A percentile compares a stretch with the other conserved stretches of the same genome.
Evolutionary conservation across 2,329 filamentous ascomycete species (phyloP).

Genomic region (Microthyrium microscopicum): DNA sequence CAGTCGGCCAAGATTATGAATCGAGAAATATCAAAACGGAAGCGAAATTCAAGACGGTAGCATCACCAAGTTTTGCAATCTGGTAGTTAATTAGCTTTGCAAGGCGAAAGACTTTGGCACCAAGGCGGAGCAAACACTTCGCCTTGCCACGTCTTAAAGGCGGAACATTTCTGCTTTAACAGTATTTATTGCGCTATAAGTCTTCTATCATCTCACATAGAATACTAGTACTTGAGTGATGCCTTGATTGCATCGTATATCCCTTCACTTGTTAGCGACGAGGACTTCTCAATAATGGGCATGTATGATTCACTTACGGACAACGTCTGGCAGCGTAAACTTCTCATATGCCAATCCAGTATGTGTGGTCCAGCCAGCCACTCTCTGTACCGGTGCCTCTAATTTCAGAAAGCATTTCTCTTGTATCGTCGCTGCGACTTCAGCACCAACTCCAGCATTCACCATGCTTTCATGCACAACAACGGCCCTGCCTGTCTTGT

Average conservation of each 20-base stretch:
- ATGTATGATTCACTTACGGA: conserved; percentile 44
- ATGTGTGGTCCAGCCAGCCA: conserved; percentile 83
- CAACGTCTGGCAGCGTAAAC: conserved; percentile 62
- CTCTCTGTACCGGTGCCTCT: conserved; percentile 69
- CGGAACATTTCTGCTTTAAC: too few relatives aligned
- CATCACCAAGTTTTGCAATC: too few relatives aligned
- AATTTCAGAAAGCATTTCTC: conserved; percentile 70
- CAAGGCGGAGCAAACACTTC: too few relatives aligned
- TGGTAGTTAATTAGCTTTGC: too few relatives aligned
- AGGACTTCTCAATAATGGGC: background rate
- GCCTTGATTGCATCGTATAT: conserved; percentile 34
- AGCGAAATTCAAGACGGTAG: too few relatives aligned
- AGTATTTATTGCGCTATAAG: too few relatives aligned
- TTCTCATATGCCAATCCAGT: conserved; percentile 61
- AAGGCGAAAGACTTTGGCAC: too few relatives aligned
- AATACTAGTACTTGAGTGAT: conserved; percentile 25
- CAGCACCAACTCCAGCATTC: conserved; percentile 76
- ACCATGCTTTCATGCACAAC: conserved; percentile 89
- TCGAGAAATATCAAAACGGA: too few relatives aligned
- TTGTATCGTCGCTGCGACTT: conserved; percentile 77
- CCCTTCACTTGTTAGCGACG: conserved; percentile 12
- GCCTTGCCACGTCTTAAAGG: too few relatives aligned
- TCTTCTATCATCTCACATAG: too few relatives aligned
- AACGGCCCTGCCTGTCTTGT: conserved; percentile 71
- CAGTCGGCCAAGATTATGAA: too few relatives aligned